Evolutionary conservation across 2,329 filamentous ascomycete genomes (phyloP).

Genomic region (Penicillium concentricum): DNA sequence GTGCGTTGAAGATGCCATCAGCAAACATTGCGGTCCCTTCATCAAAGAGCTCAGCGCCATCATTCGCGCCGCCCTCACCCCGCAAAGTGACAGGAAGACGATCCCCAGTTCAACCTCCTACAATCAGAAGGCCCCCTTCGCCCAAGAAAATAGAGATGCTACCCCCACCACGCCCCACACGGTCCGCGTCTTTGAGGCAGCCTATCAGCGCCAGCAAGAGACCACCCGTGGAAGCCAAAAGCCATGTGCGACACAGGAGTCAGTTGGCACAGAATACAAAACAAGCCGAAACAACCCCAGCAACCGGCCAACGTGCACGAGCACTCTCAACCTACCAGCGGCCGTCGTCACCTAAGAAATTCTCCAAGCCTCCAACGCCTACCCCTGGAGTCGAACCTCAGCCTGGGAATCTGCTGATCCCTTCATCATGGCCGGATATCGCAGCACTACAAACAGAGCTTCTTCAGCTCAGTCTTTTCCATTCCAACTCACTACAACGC

Average conservation of each 20-base stretch:
- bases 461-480: slow-evolving; percentile 44
- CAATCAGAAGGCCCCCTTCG: slow-evolving; percentile 16
- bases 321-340: slow-evolving; percentile 41
- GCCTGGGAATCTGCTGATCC: slow-evolving; percentile 22
- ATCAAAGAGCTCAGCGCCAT: slow-evolving; percentile 20
- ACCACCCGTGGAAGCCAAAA: slow-evolving; percentile 15
- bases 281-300: slow-evolving; percentile 18
- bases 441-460: slow-evolving; percentile 43
- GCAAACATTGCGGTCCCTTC: slow-evolving; percentile 17
- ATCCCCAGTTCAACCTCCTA: slow-evolving; percentile 12
- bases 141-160: slow-evolving; percentile 35
- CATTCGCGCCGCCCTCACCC: slow-evolving; percentile 23
- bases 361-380: slow-evolving; percentile 24
- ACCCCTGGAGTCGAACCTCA: slow-evolving; percentile 15
- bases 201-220: slow-evolving; percentile 23
- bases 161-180: slow-evolving; percentile 33
- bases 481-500: slow-evolving; percentile 31
- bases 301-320: slow-evolving; percentile 24
- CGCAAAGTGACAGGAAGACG: slow-evolving; percentile 19
- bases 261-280: slow-evolving; percentile 29
- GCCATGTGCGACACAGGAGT: slow-evolving; percentile 38
- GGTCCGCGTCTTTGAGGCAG: slow-evolving; percentile 41
- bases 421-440: slow-evolving; percentile 36
- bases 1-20: slow-evolving; percentile 19
- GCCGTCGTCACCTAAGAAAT: slow-evolving; percentile 41